These are phyloP conservation scores for Nymphaea colorata DNA, from an alignment of 164 flowering plant genomes.

Conservation along the genomic window DNA sequence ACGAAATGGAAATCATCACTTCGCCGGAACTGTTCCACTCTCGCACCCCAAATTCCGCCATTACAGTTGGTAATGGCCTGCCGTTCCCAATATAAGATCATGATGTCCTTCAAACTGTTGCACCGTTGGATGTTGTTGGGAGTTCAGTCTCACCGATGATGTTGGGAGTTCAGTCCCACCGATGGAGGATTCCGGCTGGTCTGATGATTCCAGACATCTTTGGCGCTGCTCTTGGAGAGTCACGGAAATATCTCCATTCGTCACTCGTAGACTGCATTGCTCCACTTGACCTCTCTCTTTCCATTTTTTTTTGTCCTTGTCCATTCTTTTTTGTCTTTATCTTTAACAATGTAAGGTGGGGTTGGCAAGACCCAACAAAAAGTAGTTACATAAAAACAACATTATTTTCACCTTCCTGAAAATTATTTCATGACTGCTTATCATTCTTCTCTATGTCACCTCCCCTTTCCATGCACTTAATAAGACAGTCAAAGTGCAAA, in stretches of 20 bases:
- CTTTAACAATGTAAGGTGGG: no score
- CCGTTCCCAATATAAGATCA: slow-evolving; percentile 13
- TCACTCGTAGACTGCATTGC: slow-evolving; percentile 1
- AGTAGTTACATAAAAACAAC: no score
- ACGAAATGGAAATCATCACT: slow-evolving; percentile 14
- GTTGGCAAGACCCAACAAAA: no score
- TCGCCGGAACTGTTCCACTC: slow-evolving; percentile 5
- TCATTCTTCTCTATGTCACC: no score
- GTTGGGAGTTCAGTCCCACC: slow-evolving; percentile 4
- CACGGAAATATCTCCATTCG: neutral
- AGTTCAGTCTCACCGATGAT: slow-evolving; percentile 2
- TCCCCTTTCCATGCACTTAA: no score
- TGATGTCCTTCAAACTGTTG: neutral
- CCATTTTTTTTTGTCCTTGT: no score
- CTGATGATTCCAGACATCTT: slow-evolving; percentile 3
- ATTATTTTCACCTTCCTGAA: no score
- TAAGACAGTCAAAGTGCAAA: no score
- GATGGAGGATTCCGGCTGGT: slow-evolving; percentile 12
- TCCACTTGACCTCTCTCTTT: neutral
- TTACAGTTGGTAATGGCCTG: slow-evolving; percentile 35
- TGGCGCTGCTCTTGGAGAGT: neutral
- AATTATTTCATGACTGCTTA: no score
- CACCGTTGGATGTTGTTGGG: slow-evolving; percentile 9
- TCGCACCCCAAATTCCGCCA: neutral
- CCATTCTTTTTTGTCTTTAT: no score